A percentile compares a stretch with the other conserved stretches of the same genome.
phyloP scores from a whole-genome alignment of 495 filamentous ascomycete genomes.

The Xylaria palmicola region DNA sequence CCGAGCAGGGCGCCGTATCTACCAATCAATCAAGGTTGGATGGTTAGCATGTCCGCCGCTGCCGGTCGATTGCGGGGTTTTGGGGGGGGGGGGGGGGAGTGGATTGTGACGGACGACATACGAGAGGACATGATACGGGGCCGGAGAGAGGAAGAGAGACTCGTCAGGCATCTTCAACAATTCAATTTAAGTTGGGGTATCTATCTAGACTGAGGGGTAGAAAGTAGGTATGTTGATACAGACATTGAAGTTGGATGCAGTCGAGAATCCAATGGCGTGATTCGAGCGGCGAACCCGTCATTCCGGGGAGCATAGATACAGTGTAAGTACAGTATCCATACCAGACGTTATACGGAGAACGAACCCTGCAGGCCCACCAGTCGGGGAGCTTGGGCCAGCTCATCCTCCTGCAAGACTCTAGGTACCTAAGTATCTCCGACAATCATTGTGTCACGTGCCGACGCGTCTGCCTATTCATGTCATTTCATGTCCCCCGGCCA shows the following conservation, averaged over 20 bases:
- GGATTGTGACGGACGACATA: no score
- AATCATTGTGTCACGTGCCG: constrained; percentile 1
- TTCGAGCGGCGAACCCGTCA: no score
- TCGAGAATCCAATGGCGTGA: background rate
- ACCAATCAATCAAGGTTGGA: background rate
- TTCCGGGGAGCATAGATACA: no score
- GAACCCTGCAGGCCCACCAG: no score
- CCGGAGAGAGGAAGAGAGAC: constrained; percentile 54
- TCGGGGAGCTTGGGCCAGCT: background rate
- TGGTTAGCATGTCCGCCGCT: constrained; percentile 12
- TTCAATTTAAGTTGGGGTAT: background rate
- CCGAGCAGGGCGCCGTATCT: constrained; percentile 82
- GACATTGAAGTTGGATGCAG: background rate
- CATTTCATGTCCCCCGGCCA: background rate
- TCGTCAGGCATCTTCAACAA: constrained; percentile 24
- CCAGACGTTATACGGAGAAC: no score
- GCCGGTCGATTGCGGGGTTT: background rate
- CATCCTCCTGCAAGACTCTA: background rate
- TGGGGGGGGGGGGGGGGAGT: no score
- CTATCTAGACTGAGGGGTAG: background rate
- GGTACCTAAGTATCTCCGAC: background rate
- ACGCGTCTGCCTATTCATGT: constrained; percentile 2
- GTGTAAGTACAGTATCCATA: no score
- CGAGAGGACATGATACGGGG: constrained; percentile 77
- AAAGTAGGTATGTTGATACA: background rate